Evolutionary conservation across 2,329 filamentous ascomycete genomes (phyloP).

Genomic region (Davidsoniella australis): DNA sequence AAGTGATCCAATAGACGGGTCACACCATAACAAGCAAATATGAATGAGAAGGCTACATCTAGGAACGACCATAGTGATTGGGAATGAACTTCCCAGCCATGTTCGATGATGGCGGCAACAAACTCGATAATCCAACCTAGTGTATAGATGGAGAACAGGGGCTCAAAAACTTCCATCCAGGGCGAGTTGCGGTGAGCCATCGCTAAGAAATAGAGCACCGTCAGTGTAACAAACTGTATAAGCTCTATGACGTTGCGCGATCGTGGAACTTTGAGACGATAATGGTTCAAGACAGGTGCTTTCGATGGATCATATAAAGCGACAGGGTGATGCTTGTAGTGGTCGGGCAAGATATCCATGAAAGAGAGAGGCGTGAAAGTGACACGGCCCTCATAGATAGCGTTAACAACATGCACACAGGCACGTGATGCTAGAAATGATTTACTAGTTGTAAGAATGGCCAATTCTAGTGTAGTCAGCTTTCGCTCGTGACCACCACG

Average conservation of each 20-base stretch:
- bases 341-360: conserved; percentile 56
- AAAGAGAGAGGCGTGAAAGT: conserved; percentile 55
- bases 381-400: conserved; percentile 50
- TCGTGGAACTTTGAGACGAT: conserved; percentile 52
- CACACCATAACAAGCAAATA: conserved; percentile 44
- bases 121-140: conserved; percentile 53
- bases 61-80: conserved; percentile 63
- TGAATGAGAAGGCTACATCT: conserved; percentile 48
- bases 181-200: conserved; percentile 42
- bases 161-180: conserved; percentile 27
- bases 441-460: conserved; percentile 56
- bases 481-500: conserved; percentile 31
- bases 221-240: conserved; percentile 45
- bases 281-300: conserved; percentile 52
- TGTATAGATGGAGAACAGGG: conserved; percentile 45
- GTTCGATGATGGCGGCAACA: conserved; percentile 47
- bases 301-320: conserved; percentile 51
- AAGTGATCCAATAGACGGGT: conserved; percentile 40
- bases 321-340: conserved; percentile 55
- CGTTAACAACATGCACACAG: conserved; percentile 53
- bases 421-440: conserved; percentile 46
- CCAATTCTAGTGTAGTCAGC: conserved; percentile 52
- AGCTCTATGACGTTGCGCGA: conserved; percentile 50
- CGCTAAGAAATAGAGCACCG: conserved; percentile 44
- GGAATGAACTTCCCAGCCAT: conserved; percentile 50